phyloP scores from a whole-genome alignment of 176 grass and related monocot species.

The Eragrostis nindensis region DNA sequence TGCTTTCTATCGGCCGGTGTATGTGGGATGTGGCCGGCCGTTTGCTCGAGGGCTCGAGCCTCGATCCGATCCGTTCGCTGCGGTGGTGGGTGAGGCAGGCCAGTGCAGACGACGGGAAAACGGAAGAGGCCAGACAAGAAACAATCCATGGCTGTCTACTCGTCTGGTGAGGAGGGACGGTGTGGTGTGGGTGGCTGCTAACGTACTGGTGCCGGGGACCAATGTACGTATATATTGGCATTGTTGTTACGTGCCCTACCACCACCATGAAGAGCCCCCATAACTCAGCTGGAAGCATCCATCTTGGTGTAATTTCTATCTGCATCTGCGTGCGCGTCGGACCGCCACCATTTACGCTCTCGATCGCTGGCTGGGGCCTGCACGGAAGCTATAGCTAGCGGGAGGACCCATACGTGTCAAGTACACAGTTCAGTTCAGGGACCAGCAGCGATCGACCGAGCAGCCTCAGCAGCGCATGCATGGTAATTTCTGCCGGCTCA shows the following conservation, averaged over 20 bases:
- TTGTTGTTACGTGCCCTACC: neutral
- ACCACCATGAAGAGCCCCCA: neutral
- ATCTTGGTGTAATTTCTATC: neutral
- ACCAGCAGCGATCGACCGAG: neutral
- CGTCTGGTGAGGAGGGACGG: neutral
- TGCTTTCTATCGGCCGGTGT: too few species aligned
- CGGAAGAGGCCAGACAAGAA: neutral
- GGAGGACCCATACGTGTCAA: neutral
- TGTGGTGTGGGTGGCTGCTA: too few species aligned
- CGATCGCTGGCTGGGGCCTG: neutral
- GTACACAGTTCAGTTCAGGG: neutral
- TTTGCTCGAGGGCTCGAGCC: too few species aligned
- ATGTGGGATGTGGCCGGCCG: too few species aligned
- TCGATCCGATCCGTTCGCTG: too few species aligned
- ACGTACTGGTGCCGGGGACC: neutral
- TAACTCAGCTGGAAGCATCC: neutral
- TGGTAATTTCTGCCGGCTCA: neutral
- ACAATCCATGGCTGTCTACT: too few species aligned
- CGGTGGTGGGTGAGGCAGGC: too few species aligned
- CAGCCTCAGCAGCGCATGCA: neutral
- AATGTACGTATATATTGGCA: neutral
- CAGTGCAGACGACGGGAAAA: neutral
- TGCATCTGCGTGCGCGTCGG: neutral
- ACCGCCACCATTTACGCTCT: neutral
- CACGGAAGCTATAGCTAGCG: too few species aligned